Evolutionary conservation across 140 eudicot species (phyloP).

Genomic region (Anethum foeniculum): DNA sequence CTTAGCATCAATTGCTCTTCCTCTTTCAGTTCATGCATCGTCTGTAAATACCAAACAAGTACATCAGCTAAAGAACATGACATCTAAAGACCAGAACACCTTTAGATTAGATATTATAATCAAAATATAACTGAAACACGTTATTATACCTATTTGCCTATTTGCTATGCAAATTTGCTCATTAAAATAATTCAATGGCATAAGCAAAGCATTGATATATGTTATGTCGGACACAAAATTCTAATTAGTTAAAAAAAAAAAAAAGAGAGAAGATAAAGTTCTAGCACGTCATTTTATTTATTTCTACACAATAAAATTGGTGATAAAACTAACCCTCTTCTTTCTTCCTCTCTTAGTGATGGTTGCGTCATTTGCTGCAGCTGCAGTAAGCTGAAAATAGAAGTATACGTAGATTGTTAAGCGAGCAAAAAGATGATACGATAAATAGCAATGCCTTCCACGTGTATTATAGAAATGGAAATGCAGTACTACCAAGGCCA

Average conservation of each 20-base stretch:
- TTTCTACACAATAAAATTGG: neutral
- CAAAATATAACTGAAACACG: neutral
- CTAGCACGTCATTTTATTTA: neutral
- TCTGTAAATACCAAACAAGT: constrained; percentile 22
- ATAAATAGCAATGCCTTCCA: neutral
- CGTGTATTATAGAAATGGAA: neutral
- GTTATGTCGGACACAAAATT: neutral
- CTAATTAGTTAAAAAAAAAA: neutral
- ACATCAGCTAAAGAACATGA: neutral
- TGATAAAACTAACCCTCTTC: constrained; percentile 37
- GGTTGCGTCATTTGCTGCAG: constrained; percentile 26
- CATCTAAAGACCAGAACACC: neutral
- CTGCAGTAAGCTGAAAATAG: constrained; percentile 31
- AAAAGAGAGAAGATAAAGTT: neutral
- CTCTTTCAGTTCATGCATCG: constrained; percentile 56
- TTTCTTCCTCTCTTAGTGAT: constrained; percentile 49
- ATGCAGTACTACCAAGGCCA: neutral
- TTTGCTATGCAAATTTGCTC: neutral
- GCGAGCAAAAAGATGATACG: neutral
- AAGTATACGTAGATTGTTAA: neutral
- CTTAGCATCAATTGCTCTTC: constrained; percentile 42
- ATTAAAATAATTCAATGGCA: neutral
- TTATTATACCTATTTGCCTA: neutral
- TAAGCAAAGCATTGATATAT: neutral
- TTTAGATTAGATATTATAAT: neutral